Percentiles rank a stretch among this genome's conserved stretches.
Conservation (phyloP, 2,329 filamentous ascomycete species). For the Fusarium torulosum region DNA sequence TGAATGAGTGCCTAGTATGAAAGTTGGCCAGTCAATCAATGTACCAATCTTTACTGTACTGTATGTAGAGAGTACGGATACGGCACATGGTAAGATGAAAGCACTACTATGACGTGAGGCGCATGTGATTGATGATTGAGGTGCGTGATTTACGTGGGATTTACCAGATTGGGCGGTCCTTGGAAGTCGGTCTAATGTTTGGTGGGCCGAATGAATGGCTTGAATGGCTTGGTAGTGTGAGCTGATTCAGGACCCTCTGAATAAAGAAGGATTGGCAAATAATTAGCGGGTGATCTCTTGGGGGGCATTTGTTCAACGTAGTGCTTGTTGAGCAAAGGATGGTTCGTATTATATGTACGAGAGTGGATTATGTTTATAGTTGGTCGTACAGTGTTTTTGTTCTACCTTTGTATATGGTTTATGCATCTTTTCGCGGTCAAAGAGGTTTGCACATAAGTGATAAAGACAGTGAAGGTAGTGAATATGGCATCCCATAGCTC, state of each 20-base stretch:
- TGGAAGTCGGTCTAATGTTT: constrained; percentile 18
- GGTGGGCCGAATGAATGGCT: constrained; percentile 21
- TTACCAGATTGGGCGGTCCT: constrained; percentile 25
- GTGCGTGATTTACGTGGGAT: constrained; percentile 37
- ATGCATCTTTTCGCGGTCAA: constrained; percentile 2
- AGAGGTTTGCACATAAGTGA: constrained; percentile 2
- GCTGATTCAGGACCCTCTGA: constrained; percentile 29
- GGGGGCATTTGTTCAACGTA: constrained; percentile 1
- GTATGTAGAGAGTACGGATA: background rate
- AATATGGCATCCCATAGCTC: background rate
- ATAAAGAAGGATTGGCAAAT: constrained; percentile 34
- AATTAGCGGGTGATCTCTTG: constrained; percentile 23
- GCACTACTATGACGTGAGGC: constrained; percentile 36
- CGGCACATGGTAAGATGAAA: constrained; percentile 13
- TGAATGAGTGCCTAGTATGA: background rate
- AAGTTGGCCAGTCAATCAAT: background rate
- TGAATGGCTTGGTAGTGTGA: constrained; percentile 1
- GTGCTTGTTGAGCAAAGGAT: constrained; percentile 1
- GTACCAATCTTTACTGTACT: no score
- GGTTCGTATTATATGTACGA: background rate
- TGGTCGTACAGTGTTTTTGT: background rate
- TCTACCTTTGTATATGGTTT: constrained; percentile 16
- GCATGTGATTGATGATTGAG: constrained; percentile 38
- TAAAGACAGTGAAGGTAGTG: constrained; percentile 4
- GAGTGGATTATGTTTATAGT: background rate